Base-by-base conservation (phyloP, 1,139 yeast genomes). In the Blastobotrys apis region DNA sequence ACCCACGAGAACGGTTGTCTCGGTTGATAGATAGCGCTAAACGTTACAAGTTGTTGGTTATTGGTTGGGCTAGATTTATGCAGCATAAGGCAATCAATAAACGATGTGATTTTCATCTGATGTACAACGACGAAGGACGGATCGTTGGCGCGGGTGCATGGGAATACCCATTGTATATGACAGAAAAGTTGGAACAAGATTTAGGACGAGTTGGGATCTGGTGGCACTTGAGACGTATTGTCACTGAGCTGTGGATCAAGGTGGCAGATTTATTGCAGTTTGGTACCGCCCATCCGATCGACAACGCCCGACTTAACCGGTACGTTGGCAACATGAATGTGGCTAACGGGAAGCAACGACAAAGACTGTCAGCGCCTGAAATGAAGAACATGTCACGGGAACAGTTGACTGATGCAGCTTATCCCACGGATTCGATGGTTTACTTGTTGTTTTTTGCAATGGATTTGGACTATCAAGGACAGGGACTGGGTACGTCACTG, bases 401-500 rank as follows among this genome's bases (percentile, higher is more conserved):
- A n/a, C 30, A 39, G 25, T 29, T 43, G 23, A 27, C 10, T 13
- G 13, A 10, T 8, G 22, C 37, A 3, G 39, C 12, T 17, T 44
- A 44, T 33, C 47, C 44, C 10, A 15, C 26, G 13, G 16, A 30
- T 3, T 10, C 25, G n/a, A 44, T 44, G 47, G 41, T 39, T 10
- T 36, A 40, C 22, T 35, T 39, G 17, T 19, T 29, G 3, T 33
- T 23, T 21, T 44, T 44, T 30, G 35, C 26, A 6, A 33, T 76
- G 3, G 23, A 46, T 44, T 64, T 73, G 4, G 21, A 46, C 20
- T 59, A 44, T 45, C 76, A 71, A 48, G 58, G 64, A 12, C 45
- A 46, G n/a, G 59, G 65, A 12, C 41, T 68, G 3, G 82, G 81
- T 1, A 37, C 59, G 2, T 23, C 23, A 4, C 54, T 77, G 26